These are phyloP conservation scores for Rhizopus microsporus DNA, from an alignment of 371 early-diverging fungal species.

Conservation along the genomic window DNA sequence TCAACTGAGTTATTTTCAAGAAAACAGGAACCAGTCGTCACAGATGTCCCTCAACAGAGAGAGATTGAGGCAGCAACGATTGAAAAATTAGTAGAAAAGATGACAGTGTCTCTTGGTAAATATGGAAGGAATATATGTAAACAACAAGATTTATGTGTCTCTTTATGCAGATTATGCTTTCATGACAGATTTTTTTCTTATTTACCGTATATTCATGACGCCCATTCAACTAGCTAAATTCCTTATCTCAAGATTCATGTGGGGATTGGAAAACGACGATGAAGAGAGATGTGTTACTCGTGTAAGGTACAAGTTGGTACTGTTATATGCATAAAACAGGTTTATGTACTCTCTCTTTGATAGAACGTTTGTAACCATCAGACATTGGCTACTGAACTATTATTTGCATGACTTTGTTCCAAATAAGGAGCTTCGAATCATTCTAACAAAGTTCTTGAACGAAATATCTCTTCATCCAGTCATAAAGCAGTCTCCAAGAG, in stretches of 20 bases:
- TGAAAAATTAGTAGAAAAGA: constrained; percentile 63
- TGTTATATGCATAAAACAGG: background rate
- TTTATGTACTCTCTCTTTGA: background rate
- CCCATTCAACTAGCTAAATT: constrained; percentile 59
- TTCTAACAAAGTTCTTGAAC: constrained; percentile 47
- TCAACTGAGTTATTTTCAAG: constrained; percentile 7
- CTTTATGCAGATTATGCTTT: constrained; percentile 61
- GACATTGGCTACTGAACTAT: constrained; percentile 71
- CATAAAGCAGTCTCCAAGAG: constrained; percentile 46
- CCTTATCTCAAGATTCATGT: constrained; percentile 61
- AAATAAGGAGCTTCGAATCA: constrained; percentile 47
- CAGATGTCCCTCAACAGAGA: constrained; percentile 2
- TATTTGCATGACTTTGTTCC: constrained; percentile 66
- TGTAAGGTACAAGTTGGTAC: constrained; percentile 42
- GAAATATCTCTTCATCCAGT: constrained; percentile 42
- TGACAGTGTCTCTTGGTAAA: constrained; percentile 64
- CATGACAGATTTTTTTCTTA: constrained; percentile 72
- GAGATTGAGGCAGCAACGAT: constrained; percentile 63
- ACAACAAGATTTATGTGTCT: background rate
- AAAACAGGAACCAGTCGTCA: constrained; percentile 2
- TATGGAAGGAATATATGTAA: background rate
- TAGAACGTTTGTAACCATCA: constrained; percentile 66
- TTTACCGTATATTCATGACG: constrained; percentile 65
- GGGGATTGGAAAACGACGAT: constrained; percentile 60
- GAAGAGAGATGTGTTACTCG: constrained; percentile 61